A percentile compares a stretch with the other conserved stretches of the same genome.
These are phyloP conservation scores for Talaromyces sp. DNA, from an alignment of 2,329 filamentous ascomycete genomes.

Conservation along the genomic window DNA sequence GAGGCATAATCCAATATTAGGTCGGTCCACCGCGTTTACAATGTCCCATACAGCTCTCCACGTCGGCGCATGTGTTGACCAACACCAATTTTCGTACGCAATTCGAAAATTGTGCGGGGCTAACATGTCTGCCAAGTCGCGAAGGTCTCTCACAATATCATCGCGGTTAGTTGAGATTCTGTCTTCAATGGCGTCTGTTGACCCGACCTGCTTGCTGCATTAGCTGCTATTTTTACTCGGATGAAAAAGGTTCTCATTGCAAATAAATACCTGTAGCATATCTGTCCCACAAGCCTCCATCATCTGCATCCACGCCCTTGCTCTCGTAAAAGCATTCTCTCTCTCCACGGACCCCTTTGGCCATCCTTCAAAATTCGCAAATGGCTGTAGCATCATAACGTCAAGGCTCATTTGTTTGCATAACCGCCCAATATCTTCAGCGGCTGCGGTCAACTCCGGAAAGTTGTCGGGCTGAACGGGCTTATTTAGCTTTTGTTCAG, in stretches of 20 bases:
- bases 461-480: slow-evolving; percentile 58
- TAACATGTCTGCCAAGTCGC: slow-evolving; percentile 60
- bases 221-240: not conserved
- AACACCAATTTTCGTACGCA: slow-evolving; percentile 81
- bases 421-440: slow-evolving; percentile 50
- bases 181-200: slow-evolving; percentile 56
- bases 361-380: slow-evolving; percentile 76
- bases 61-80: slow-evolving; percentile 64
- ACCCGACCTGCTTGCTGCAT: slow-evolving; percentile 45
- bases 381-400: slow-evolving; percentile 71
- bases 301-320: slow-evolving; percentile 63
- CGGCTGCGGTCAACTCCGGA: slow-evolving; percentile 52
- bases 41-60: slow-evolving; percentile 70
- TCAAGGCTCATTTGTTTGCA: slow-evolving; percentile 52
- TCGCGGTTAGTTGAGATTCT: slow-evolving; percentile 50
- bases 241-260: not conserved
- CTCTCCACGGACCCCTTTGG: slow-evolving; percentile 53
- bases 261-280: slow-evolving; percentile 58
- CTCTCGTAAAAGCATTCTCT: slow-evolving; percentile 59
- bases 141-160: slow-evolving; percentile 57
- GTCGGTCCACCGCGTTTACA: slow-evolving; percentile 56
- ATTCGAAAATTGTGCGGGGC: slow-evolving; percentile 55
- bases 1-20: slow-evolving; percentile 69
- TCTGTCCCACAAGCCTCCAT: slow-evolving; percentile 68
- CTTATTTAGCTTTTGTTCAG: slow-evolving; percentile 44